These are phyloP conservation scores for Aspergillus homomorphus DNA, from an alignment of 495 filamentous ascomycete species.

Conservation along the genomic window DNA sequence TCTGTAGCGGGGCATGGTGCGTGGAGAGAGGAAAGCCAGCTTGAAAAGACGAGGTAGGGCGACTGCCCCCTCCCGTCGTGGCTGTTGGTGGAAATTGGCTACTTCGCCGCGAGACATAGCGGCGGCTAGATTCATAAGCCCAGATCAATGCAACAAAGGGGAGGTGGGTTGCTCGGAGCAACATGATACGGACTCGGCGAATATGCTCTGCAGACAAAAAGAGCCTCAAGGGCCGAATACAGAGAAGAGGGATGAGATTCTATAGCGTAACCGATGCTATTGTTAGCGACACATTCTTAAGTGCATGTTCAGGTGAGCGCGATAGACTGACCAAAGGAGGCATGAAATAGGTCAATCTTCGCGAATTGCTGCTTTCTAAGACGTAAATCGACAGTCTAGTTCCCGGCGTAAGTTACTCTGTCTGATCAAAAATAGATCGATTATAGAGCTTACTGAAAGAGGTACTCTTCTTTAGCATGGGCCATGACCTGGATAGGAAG, in stretches of 20 bases:
- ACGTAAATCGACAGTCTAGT: constrained; percentile 63
- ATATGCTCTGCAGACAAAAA: constrained; percentile 69
- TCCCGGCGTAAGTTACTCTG: background rate
- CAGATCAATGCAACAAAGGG: constrained; percentile 62
- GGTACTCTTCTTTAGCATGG: constrained; percentile 70
- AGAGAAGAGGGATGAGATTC: constrained; percentile 81
- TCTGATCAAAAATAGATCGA: background rate
- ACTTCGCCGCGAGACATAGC: constrained; percentile 23
- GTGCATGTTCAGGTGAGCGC: constrained; percentile 13
- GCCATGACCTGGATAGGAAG: constrained; percentile 51
- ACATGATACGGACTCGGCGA: constrained; percentile 68
- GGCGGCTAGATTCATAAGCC: constrained; percentile 52
- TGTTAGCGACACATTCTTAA: constrained; percentile 12
- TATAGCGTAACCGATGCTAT: constrained; percentile 36
- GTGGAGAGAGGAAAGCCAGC: constrained; percentile 28
- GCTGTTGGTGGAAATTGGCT: constrained; percentile 26
- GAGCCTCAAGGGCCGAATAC: constrained; percentile 79
- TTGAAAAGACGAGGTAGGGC: constrained; percentile 27
- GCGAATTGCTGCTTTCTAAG: constrained; percentile 70
- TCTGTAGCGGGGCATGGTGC: constrained; percentile 30
- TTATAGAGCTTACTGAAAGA: constrained; percentile 66
- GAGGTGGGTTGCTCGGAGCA: constrained; percentile 69
- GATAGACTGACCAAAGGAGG: constrained; percentile 51
- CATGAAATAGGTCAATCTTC: constrained; percentile 78
- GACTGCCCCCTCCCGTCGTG: constrained; percentile 21